These are phyloP conservation scores for Rachicladosporium sp. DNA, from an alignment of 2,329 filamentous ascomycete genomes.

Conservation along the genomic window DNA sequence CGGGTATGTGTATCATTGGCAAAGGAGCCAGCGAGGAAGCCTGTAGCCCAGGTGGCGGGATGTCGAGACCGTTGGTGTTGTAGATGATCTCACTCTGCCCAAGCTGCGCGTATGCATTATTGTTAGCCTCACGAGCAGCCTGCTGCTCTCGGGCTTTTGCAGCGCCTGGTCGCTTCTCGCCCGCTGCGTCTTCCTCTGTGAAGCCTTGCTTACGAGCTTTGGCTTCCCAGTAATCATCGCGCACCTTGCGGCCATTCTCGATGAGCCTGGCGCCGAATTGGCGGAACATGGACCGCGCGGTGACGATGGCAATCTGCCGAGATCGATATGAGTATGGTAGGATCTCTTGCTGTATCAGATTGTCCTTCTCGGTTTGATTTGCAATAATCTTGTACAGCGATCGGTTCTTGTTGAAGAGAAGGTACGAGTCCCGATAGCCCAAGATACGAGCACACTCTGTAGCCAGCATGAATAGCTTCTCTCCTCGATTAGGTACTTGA, in stretches of 20 bases:
- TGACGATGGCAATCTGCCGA: constrained; percentile 96
- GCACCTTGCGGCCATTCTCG: constrained; percentile 74
- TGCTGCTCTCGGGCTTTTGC: constrained; percentile 77
- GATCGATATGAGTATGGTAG: constrained; percentile 95
- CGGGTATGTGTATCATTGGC: constrained; percentile 72
- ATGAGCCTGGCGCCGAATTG: constrained; percentile 96
- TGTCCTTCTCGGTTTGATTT: constrained; percentile 89
- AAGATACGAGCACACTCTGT: constrained; percentile 92
- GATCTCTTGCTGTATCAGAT: constrained; percentile 88
- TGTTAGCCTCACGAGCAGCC: constrained; percentile 52
- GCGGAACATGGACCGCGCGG: constrained; percentile 93
- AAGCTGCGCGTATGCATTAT: constrained; percentile 45
- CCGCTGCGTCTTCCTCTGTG: constrained; percentile 88
- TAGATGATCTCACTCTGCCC: constrained; percentile 82
- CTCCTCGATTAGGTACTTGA: constrained; percentile 74
- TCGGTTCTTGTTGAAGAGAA: constrained; percentile 96
- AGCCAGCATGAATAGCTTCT: constrained; percentile 96
- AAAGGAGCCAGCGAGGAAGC: constrained; percentile 60
- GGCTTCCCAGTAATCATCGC: constrained; percentile 97
- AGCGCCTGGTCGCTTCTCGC: constrained; percentile 88
- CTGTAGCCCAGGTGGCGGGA: constrained; percentile 38
- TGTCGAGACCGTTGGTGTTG: constrained; percentile 48
- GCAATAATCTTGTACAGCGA: constrained; percentile 97
- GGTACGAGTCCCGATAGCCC: constrained; percentile 92
- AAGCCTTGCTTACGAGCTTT: constrained; percentile 97